phyloP scores from a whole-genome alignment of 352 stramenopile genomes.

The Phytophthora sansomeana region DNA sequence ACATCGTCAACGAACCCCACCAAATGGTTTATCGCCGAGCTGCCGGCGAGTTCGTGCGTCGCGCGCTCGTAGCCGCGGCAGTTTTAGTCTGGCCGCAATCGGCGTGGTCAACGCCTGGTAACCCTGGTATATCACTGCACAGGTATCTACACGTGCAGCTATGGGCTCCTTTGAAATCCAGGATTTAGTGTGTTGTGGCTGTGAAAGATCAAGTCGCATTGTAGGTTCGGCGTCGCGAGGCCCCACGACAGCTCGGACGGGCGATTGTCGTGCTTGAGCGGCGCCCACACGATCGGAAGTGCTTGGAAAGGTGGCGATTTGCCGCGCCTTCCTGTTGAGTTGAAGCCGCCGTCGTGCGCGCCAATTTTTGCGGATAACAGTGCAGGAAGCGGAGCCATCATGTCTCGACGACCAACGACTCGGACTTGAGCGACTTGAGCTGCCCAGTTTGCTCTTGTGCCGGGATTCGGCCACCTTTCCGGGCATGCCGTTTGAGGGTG shows the following conservation, averaged over 20 bases:
- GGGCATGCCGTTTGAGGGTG: conserved; percentile 20
- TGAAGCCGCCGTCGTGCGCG: too few relatives aligned
- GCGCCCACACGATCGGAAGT: conserved; percentile 22
- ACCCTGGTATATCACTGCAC: background rate
- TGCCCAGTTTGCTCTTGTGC: conserved; percentile 35
- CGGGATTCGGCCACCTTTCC: conserved; percentile 15
- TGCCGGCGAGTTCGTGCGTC: too few relatives aligned
- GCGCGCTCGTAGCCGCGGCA: too few relatives aligned
- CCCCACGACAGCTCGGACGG: too few relatives aligned
- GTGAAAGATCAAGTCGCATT: too few relatives aligned
- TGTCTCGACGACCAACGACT: conserved; percentile 35
- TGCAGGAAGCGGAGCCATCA: too few relatives aligned
- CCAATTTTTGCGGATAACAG: too few relatives aligned
- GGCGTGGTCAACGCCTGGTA: too few relatives aligned
- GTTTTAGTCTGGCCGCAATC: conserved; percentile 2
- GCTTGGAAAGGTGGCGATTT: conserved; percentile 32
- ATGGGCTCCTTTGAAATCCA: background rate
- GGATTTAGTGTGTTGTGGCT: too few relatives aligned
- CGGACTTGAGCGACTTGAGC: conserved; percentile 14
- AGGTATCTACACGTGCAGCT: background rate
- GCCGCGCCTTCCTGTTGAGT: conserved; percentile 16
- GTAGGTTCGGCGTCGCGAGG: too few relatives aligned
- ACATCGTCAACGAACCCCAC: conserved; percentile 5
- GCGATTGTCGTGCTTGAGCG: too few relatives aligned
- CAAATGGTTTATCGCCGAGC: conserved; percentile 21